Percentiles rank a stretch among this genome's conserved stretches.
phyloP scores from a whole-genome alignment of 2,329 filamentous ascomycete species.

The Cryphonectria parasitica region DNA sequence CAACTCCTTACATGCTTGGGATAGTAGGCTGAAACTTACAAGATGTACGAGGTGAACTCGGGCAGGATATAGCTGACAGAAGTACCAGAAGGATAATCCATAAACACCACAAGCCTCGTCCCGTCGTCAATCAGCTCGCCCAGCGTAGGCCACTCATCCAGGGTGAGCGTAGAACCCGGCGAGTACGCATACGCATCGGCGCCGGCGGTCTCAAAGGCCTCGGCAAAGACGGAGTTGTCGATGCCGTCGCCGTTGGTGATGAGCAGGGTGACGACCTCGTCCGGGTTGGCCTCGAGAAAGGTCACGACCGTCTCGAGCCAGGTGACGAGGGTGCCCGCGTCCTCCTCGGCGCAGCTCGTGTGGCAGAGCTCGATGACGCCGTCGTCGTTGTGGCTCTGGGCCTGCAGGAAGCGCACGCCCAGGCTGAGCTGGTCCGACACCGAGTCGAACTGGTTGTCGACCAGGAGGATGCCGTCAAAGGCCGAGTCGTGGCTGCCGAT shows the following conservation, averaged over 20 bases:
- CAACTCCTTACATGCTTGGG: too few species aligned
- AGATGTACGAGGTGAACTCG: conserved; percentile 58
- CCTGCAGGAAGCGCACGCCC: conserved; percentile 67
- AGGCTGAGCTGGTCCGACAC: conserved; percentile 61
- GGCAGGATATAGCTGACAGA: conserved; percentile 64
- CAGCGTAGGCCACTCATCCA: conserved; percentile 71
- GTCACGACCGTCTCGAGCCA: conserved; percentile 61
- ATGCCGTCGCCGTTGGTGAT: conserved; percentile 65
- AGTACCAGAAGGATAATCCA: conserved; percentile 42
- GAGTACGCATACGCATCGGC: conserved; percentile 63
- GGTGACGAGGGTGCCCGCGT: conserved; percentile 58
- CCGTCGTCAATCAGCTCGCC: conserved; percentile 64
- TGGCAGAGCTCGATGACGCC: conserved; percentile 65
- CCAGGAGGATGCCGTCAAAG: conserved; percentile 59
- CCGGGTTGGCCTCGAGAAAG: conserved; percentile 63
- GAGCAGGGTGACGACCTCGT: conserved; percentile 67
- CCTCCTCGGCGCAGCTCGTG: conserved; percentile 62
- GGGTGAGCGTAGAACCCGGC: conserved; percentile 45
- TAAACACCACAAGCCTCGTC: conserved; percentile 72
- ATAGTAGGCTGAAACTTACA: conserved; percentile 11
- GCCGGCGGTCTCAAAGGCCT: conserved; percentile 58
- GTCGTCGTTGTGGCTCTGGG: conserved; percentile 61
- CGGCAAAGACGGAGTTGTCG: conserved; percentile 56
- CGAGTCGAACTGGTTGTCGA: conserved; percentile 64
- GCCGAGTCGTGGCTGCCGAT: conserved; percentile 68